phyloP scores from a whole-genome alignment of 1,284 basidiomycete genomes.

The Ganoderma multipileum region DNA sequence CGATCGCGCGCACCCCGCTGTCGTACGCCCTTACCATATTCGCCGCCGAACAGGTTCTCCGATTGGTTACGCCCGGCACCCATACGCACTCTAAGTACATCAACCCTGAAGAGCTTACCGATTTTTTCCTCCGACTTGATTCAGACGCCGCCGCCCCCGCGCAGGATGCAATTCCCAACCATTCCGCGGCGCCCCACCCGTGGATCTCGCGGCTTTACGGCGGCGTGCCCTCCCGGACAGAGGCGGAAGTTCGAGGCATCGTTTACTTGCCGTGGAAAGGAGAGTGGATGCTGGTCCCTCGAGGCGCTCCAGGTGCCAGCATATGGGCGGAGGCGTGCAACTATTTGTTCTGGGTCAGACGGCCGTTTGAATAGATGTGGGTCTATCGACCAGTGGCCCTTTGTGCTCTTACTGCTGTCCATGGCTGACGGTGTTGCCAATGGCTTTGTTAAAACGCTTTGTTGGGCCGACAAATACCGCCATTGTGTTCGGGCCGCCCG shows the following conservation, averaged over 20 bases:
- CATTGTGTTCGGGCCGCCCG: not conserved
- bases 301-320: constrained; percentile 58
- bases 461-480: not conserved
- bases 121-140: constrained; percentile 77
- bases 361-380: constrained; percentile 45
- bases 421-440: not conserved
- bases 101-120: constrained; percentile 87
- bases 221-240: constrained; percentile 58
- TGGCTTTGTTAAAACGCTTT: not conserved
- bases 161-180: constrained; percentile 28
- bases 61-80: constrained; percentile 88
- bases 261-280: constrained; percentile 83
- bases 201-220: constrained; percentile 53
- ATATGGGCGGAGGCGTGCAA: constrained; percentile 76
- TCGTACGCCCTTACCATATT: constrained; percentile 92
- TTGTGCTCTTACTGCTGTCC: not conserved
- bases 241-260: constrained; percentile 86
- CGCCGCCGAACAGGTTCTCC: constrained; percentile 85
- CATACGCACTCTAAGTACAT: constrained; percentile 94
- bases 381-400: not conserved
- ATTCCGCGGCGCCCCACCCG: constrained; percentile 31
- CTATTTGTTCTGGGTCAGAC: constrained; percentile 84
- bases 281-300: constrained; percentile 74
- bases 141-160: constrained; percentile 41
- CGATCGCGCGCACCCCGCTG: constrained; percentile 94